Percentiles rank a stretch among this genome's conserved stretches.
Conservation (phyloP, 1,139 yeast species). For the Eremothecium sinecaudum region DNA sequence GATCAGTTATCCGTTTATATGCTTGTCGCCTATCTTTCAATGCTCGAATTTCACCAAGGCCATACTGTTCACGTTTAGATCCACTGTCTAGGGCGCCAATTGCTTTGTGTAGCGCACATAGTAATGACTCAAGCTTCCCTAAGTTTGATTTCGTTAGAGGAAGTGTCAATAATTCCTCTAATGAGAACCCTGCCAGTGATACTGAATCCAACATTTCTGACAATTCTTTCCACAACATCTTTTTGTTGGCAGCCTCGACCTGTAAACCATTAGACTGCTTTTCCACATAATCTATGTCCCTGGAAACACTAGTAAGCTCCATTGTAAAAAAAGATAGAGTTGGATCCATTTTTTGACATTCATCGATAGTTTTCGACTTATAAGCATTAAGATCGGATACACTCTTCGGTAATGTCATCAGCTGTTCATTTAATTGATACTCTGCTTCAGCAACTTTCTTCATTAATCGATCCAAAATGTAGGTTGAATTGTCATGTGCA, state of each 20-base stretch:
- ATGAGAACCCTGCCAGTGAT: constrained; percentile 49
- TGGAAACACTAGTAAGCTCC: constrained; percentile 50
- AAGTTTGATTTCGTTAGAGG: constrained; percentile 41
- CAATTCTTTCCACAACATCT: constrained; percentile 59
- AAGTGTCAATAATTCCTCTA: constrained; percentile 41
- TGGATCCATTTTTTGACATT: constrained; percentile 57
- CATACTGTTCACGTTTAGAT: constrained; percentile 34
- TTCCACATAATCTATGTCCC: constrained; percentile 65
- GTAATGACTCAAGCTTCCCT: constrained; percentile 46
- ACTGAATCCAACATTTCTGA: constrained; percentile 61
- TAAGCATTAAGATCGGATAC: constrained; percentile 38
- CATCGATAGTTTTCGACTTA: constrained; percentile 38
- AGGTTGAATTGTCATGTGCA: constrained; percentile 50
- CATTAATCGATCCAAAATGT: constrained; percentile 47
- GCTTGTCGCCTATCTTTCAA: constrained; percentile 55
- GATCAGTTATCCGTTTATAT: constrained; percentile 49
- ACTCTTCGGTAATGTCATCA: constrained; percentile 31
- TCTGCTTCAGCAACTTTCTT: constrained; percentile 45
- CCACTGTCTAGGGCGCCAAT: constrained; percentile 48
- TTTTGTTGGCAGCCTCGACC: constrained; percentile 74
- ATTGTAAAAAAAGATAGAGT: constrained; percentile 47
- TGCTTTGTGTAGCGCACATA: constrained; percentile 57
- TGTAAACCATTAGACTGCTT: constrained; percentile 74
- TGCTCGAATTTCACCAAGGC: constrained; percentile 63
- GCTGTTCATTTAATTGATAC: constrained; percentile 39